Base-by-base conservation (phyloP, 176 grass and related monocot genomes). In the Bromus sterilis region DNA sequence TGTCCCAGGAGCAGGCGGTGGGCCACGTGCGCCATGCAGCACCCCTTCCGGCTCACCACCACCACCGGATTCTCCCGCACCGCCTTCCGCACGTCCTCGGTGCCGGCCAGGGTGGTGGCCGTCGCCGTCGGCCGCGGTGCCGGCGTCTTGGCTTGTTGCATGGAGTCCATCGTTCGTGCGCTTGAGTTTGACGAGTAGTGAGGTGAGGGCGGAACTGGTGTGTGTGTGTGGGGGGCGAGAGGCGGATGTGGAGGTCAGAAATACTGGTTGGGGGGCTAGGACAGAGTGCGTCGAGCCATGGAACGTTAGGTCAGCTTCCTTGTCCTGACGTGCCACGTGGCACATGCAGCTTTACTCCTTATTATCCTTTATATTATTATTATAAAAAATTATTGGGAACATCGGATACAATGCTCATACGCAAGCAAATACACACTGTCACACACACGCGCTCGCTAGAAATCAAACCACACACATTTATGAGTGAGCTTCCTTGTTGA, bases 11-110 rank as follows among this genome's bases (percentile, higher is more conserved):
- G 83, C 53, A 94, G 78, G 3, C 84, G 84, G 71, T 88, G 86
- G 23, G 90, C 89, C 13, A 89, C 92, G 58, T 94, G 89, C 40
- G 57, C 90, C 92, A 94, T 91, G 92, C 92, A 94, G 81, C 92
- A 94, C 37, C 80, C 80, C 31, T 84, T 88, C 4, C 80, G 58
- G 8, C 92, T 88, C 89, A 94, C 90, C 84, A 91, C 86, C n/a
- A 89, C 92, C 30, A 94, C 89, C 3, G 92, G 89, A 44, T 91
- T 94, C 76, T 80, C 87, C 79, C 84, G 77, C 11, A 86, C 86
- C 83, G 86, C 77, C 72, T 56, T 77, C 90, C 86, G 39, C 81
- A 94, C 28, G 67, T 56, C 68, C 23, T 58, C 41, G 34, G 35
- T 23, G 66, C 16, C 39, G 26, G n/a, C 33, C 23, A 49, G 6